Percentiles rank a stretch among this genome's conserved stretches.
phyloP scores from a whole-genome alignment of 164 flowering plant genomes.

The Chimonanthus praecox region DNA sequence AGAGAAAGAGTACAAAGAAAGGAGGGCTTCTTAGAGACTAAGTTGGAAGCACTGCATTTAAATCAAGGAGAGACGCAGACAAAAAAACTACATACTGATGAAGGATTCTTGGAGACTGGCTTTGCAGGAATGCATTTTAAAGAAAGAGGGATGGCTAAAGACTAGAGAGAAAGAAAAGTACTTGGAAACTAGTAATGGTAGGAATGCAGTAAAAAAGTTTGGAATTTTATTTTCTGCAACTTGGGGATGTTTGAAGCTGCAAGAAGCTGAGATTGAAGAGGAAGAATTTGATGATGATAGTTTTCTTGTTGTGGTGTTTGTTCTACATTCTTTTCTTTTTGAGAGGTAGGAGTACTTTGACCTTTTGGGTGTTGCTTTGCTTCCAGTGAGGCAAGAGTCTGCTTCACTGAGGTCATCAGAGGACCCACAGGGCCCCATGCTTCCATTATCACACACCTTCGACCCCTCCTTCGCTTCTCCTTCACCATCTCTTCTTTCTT shows the following conservation, averaged over 20 bases:
- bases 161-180: constrained; percentile 17
- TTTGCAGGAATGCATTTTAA: neutral
- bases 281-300: constrained; percentile 19
- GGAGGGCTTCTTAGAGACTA: neutral
- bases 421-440: too few species aligned
- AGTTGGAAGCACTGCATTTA: neutral
- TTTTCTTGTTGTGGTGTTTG: constrained; percentile 24
- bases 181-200: constrained; percentile 1
- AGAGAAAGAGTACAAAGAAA: constrained; percentile 2
- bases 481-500: too few species aligned
- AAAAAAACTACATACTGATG: neutral
- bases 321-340: constrained; percentile 7
- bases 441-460: too few species aligned
- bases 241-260: constrained; percentile 32
- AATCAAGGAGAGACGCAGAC: neutral
- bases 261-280: constrained; percentile 2
- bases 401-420: too few species aligned
- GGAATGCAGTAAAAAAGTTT: constrained; percentile 8
- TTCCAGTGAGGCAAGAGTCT: constrained; percentile 12
- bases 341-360: constrained; percentile 30
- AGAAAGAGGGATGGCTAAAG: neutral
- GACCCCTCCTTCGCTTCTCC: too few species aligned
- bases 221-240: neutral
- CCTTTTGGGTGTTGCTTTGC: constrained; percentile 45
- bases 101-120: neutral